Evolutionary conservation across 306 rosid species (phyloP), one percentile per base, ranked within the genome.

Genomic region (Quercus mongolica): DNA sequence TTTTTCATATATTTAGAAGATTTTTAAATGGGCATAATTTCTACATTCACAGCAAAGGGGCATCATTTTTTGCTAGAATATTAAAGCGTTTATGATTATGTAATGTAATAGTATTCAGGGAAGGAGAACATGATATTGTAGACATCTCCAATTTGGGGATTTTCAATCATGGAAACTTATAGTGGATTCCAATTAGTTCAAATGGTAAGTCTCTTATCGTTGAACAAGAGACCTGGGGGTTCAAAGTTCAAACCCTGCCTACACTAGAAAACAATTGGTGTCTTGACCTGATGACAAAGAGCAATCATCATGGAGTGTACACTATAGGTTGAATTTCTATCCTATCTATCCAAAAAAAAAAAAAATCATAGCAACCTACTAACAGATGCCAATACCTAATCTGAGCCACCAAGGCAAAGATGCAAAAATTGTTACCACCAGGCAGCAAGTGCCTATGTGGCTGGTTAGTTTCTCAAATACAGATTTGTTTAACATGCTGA

Each of bases 371-470:
- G 57, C 71, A 78, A 44, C 35, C 61, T 21, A 20, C 25, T 6
- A 75, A 65, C 79, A 26, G 33, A 78, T 71, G 28, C 1, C 2
- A 18, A 33, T 44, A 59, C 63, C 73, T 71, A 71, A 54, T 77
- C 21, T 49, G 33, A 81, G 63, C 68, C 69, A 71, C 65, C 78
- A 23, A 71, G 52, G 72, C 26, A 63, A 74, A 56, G 13, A 76
- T 80, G 72, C 52, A 68, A 33, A 19, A 35, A 19, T 68, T 19
- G 76, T 51, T 74, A 21, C 56, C 20, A 64, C 67, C 51, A 84
- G 23, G 21, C 41, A 11, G 44, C 1, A 64, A 26, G 65, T 44
- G 31, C 58, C 58, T 20, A 76, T 33, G 79, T 49, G 20, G 57
- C 69, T 64, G 55, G 46, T 72, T 75, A 74, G 71, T 55, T 59